Conservation (phyloP, 2,329 filamentous ascomycete genomes). For the Colletotrichum liaoningense region DNA sequence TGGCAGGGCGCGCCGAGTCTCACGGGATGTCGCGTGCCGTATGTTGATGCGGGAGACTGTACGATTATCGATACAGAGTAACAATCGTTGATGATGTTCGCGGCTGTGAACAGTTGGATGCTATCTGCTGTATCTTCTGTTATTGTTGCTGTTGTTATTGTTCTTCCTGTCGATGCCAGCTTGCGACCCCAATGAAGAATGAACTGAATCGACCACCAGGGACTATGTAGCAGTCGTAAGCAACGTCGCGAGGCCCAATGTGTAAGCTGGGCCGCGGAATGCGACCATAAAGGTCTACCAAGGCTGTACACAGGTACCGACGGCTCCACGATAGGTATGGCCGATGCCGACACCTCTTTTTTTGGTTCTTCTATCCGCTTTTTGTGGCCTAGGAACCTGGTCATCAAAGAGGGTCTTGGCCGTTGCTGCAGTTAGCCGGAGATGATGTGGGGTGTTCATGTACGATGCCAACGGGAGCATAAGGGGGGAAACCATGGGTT, state of each 20-base stretch:
- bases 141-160: neutral
- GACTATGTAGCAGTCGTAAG: neutral
- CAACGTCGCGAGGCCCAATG: neutral
- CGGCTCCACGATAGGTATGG: neutral
- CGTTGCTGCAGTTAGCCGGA: conserved; percentile 30
- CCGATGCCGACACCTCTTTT: conserved; percentile 2
- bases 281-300: neutral
- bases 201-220: neutral
- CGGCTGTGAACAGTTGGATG: neutral
- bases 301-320: neutral
- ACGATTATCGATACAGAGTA: neutral
- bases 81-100: neutral
- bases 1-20: neutral
- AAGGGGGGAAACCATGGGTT: neutral
- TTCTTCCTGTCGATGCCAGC: neutral
- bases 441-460: conserved; percentile 29
- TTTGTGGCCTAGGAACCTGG: conserved; percentile 10
- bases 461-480: neutral
- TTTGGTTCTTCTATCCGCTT: conserved; percentile 15
- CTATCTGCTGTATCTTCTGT: neutral
- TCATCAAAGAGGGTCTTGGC: conserved; percentile 29
- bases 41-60: neutral
- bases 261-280: neutral
- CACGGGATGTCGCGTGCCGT: conserved; percentile 16
- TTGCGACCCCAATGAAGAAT: neutral